Base-by-base conservation (phyloP, 106 monocot species). In the Alisma plantagoaquatica region DNA sequence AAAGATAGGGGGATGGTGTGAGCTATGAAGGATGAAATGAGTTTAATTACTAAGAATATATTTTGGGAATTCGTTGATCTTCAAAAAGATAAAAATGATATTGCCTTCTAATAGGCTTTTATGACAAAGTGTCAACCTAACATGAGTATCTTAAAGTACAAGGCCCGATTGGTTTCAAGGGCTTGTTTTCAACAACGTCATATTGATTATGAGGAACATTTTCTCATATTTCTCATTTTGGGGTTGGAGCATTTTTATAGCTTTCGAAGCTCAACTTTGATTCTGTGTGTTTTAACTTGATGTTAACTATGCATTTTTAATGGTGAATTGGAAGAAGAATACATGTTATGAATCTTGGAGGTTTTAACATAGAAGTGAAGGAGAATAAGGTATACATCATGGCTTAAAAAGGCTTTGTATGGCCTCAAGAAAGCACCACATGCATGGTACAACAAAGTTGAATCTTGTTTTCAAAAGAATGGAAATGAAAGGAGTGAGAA, bases 391-490 rank as follows among this genome's bases (percentile, higher is more conserved):
- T 54, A 28, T 38, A 27, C 11, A 54, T n/a, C n/a, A n/a, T n/a
- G 32, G 29, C 25, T 54, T 4, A 33, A 54, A 19, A 33, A 29
- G 2, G 27, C 1, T 27, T 20, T 53, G 12, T 53, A 31, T 53
- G 53, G 53, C 19, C 29, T 19, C 1, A 33, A 19, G 10, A n/a
- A 54, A 18, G 18, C 29, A n/a, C 10, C 29, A 53, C 27, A 29
- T 28, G 14, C 52, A 31, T 53, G 29, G 31, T 54, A 54, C 28
- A 31, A 9, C 14, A 54, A 33, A 18, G n/a, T n/a, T n/a, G n/a
- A n/a, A n/a, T 10, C 31, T 29, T 31, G 32, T 54, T 18, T 29
- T 15, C 31, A 33, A 31, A n/a, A 3, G 19, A 33, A 31, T 54
- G 14, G 10, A 30, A 30, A 9, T 54, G 16, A 54, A 29, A 29